Conservation (phyloP, 345 rosid genomes). For the Ailanthus altissimus region DNA sequence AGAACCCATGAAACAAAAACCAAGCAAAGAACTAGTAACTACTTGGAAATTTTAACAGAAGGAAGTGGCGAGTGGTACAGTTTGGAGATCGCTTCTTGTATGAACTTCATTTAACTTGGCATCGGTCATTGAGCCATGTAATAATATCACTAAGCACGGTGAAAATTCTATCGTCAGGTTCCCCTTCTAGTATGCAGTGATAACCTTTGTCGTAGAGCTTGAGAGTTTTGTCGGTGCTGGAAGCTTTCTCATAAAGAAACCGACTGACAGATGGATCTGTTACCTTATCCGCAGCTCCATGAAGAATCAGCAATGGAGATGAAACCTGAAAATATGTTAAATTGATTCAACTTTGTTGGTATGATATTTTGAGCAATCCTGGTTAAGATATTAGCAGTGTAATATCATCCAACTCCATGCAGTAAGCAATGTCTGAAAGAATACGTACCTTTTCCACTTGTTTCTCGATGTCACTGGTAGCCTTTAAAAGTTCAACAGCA, state of each 20-base stretch:
- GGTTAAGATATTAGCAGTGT: background rate
- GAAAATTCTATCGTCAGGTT: conserved; percentile 69
- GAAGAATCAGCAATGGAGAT: conserved; percentile 83
- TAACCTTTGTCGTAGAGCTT: conserved; percentile 82
- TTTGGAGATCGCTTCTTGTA: background rate
- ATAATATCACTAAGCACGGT: conserved; percentile 59
- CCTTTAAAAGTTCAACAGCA: conserved; percentile 74
- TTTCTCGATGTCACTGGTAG: conserved; percentile 72
- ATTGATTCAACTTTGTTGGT: conserved; percentile 13
- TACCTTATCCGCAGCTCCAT: conserved; percentile 85
- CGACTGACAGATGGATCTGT: conserved; percentile 81
- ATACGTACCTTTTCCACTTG: conserved; percentile 55
- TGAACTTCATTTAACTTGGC: conserved; percentile 26
- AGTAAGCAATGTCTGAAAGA: conserved; percentile 2
- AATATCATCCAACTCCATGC: background rate
- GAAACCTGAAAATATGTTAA: conserved; percentile 54
- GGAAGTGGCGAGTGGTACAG: background rate
- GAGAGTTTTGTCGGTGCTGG: conserved; percentile 79
- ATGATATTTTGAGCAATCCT: background rate
- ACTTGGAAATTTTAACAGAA: background rate
- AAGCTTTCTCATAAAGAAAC: conserved; percentile 71
- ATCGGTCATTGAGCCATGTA: conserved; percentile 70
- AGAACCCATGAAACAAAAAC: background rate
- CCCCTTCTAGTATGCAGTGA: conserved; percentile 95
- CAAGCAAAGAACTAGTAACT: no score